Evolutionary conservation across 1,284 basidiomycete species (phyloP), one percentile per base, ranked within the genome.

Genomic region (Phenoliferia sp.): DNA sequence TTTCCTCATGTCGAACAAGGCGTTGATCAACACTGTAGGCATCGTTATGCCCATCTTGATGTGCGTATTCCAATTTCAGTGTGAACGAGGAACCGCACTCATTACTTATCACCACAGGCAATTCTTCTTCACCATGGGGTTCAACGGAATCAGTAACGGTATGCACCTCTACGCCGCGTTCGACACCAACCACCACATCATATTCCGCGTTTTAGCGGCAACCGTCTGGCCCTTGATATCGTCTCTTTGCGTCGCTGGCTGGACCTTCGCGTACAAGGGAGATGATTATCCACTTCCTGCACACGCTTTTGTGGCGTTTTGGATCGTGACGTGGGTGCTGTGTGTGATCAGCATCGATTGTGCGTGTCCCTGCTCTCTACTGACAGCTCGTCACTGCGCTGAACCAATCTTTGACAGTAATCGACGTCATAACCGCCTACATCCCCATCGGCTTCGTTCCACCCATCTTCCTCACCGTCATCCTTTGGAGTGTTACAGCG

Each of bases 81-180:
- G n/a, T 31, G 55, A 31, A 5, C 55, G 5, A 5, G 22, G 6
- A 31, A 10, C 26, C 19, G 33, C 6, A 9, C 31, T 9, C 29
- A 31, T 56, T 28, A 31, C 39, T 12, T 12, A 44, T 22, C 9
- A 19, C 5, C 9, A 19, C 48, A 52, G 48, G 31, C 61, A 62
- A n/a, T 62, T 62, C 31, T 62, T 62, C 50, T 62, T 62, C 50
- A 31, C 35, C 15, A 62, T 62, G 61, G 50, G 10, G n/a, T 32
- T 28, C 48, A 54, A 55, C 35, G 32, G 29, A 5, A 56, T 56
- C 54, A 56, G n/a, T 16, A 31, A 56, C n/a, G 7, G 6, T 3
- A 12, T 56, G 22, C 48, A 52, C 19, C 48, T 52, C 17, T 52
- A 52, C 48, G 48, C 48, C 54, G 6, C 9, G 54, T 29, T 6